Percentiles rank a stretch among this genome's conserved stretches.
Evolutionary conservation across 163 green algal species (phyloP).

Genomic region (Prototheca wickerhamii): DNA sequence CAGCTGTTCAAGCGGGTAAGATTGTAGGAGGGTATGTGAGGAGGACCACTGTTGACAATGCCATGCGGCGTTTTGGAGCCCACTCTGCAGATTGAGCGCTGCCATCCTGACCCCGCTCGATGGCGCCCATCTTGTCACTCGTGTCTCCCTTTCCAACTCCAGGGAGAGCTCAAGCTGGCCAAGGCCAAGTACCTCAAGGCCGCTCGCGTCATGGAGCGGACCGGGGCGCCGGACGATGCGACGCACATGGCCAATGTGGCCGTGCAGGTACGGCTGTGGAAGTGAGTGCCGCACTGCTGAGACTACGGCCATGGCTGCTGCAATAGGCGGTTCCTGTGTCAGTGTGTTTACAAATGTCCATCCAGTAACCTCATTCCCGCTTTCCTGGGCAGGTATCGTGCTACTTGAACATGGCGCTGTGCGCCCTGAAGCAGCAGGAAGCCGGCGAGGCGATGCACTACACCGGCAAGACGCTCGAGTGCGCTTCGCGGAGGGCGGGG

Average conservation of each 20-base stretch:
- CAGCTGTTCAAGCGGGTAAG: conserved; percentile 51
- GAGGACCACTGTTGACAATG: not conserved
- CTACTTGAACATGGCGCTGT: conserved; percentile 64
- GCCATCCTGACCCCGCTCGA: too few relatives aligned
- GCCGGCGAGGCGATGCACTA: conserved; percentile 48
- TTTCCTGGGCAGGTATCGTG: conserved; percentile 33
- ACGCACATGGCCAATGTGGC: not conserved
- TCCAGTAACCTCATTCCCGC: too few relatives aligned
- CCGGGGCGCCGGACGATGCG: conserved; percentile 2
- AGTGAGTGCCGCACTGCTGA: too few relatives aligned
- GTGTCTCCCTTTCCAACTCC: too few relatives aligned
- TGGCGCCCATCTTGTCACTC: too few relatives aligned
- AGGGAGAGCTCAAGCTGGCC: conserved; percentile 17
- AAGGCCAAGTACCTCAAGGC: conserved; percentile 37
- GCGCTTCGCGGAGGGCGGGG: too few relatives aligned
- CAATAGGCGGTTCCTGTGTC: too few relatives aligned
- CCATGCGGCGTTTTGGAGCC: not conserved
- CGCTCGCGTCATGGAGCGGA: conserved; percentile 47
- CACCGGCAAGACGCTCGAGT: conserved; percentile 65
- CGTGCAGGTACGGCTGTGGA: conserved; percentile 16
- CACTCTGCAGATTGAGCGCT: too few relatives aligned
- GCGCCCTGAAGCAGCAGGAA: conserved; percentile 36
- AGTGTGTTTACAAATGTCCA: too few relatives aligned
- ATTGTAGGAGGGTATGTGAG: not conserved
- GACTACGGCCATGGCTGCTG: too few relatives aligned